phyloP scores from a whole-genome alignment of 2,329 filamentous ascomycete genomes.

The Hortaea sp. region DNA sequence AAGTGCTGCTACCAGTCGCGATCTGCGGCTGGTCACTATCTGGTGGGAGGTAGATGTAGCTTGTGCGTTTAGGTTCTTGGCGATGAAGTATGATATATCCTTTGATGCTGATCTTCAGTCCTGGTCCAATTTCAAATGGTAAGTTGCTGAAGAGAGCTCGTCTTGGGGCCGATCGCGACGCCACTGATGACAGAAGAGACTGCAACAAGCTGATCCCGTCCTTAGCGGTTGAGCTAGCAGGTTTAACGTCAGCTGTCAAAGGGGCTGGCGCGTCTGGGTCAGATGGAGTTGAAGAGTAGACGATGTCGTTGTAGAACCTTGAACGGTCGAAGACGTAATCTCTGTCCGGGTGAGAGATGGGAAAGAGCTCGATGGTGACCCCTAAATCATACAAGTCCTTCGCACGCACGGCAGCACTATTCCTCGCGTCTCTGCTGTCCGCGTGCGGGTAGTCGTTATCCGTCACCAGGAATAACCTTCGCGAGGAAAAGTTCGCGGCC shows the following conservation, averaged over 20 bases:
- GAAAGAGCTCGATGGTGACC: constrained; percentile 85
- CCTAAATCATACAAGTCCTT: constrained; percentile 93
- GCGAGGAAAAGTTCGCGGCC: constrained; percentile 85
- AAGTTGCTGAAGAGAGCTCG: constrained; percentile 77
- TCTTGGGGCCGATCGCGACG: constrained; percentile 78
- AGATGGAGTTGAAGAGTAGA: constrained; percentile 64
- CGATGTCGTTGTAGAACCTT: constrained; percentile 92
- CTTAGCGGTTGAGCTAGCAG: constrained; percentile 50
- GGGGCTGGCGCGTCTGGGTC: constrained; percentile 58
- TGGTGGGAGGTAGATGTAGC: constrained; percentile 65
- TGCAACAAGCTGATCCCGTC: constrained; percentile 71
- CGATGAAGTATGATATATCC: constrained; percentile 84
- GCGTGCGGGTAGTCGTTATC: constrained; percentile 82
- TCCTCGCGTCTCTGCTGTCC: constrained; percentile 60
- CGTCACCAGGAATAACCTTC: constrained; percentile 89
- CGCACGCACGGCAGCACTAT: constrained; percentile 72
- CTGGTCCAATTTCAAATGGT: constrained; percentile 78
- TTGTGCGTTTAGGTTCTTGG: constrained; percentile 70
- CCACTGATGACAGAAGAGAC: constrained; percentile 76
- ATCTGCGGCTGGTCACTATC: constrained; percentile 80
- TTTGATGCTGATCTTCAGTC: constrained; percentile 78
- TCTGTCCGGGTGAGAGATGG: constrained; percentile 58
- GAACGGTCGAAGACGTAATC: constrained; percentile 61
- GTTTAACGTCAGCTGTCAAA: constrained; percentile 43
- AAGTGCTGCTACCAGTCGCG: constrained; percentile 61